phyloP scores from a whole-genome alignment of 495 filamentous ascomycete species.

The Penicillium paradoxum region DNA sequence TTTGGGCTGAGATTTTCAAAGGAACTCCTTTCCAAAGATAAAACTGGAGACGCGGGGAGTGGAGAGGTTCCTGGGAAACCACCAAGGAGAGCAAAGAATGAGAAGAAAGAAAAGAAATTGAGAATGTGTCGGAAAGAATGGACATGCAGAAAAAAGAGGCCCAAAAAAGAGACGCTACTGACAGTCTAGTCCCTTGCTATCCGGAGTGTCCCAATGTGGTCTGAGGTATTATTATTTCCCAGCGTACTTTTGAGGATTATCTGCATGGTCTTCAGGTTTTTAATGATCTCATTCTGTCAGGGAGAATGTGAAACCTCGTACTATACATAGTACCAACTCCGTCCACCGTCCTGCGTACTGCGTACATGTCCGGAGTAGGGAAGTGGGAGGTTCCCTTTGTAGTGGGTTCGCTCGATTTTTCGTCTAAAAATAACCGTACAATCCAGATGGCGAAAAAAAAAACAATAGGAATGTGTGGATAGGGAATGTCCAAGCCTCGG shows the following conservation, averaged over 20 bases:
- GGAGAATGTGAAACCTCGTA: conserved; percentile 21
- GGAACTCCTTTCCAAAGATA: not conserved
- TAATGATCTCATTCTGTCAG: conserved; percentile 1
- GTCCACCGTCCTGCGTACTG: not conserved
- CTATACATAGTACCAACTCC: conserved; percentile 27
- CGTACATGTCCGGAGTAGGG: not conserved
- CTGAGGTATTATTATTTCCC: not conserved
- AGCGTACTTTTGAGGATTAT: no score
- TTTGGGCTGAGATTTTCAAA: conserved; percentile 3
- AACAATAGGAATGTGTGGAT: conserved; percentile 3
- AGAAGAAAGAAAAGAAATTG: not conserved
- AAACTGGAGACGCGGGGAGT: conserved; percentile 6
- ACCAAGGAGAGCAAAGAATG: not conserved
- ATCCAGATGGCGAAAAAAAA: not conserved
- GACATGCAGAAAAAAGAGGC: not conserved
- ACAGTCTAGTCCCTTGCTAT: not conserved
- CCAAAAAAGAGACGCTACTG: conserved; percentile 1
- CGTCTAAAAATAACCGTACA: conserved; percentile 23
- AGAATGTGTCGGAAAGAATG: not conserved
- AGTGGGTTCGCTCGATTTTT: not conserved
- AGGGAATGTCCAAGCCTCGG: not conserved
- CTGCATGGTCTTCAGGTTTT: not conserved
- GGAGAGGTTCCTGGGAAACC: not conserved
- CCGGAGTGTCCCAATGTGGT: not conserved
- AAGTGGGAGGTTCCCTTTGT: not conserved